phyloP scores from a whole-genome alignment of 2,329 filamentous ascomycete species.

The Westerdykella ornata region DNA sequence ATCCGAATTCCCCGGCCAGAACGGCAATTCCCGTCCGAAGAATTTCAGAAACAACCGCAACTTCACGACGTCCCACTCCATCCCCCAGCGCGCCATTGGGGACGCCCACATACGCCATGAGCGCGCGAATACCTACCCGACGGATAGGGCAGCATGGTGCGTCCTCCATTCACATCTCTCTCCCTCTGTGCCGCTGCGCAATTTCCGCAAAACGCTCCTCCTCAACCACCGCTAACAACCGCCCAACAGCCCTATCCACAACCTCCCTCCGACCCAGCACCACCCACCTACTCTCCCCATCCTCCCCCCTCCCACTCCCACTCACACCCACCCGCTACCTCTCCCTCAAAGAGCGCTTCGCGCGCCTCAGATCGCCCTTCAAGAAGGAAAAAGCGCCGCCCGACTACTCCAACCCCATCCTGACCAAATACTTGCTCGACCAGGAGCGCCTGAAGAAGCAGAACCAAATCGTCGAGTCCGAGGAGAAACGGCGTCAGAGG shows the following conservation, averaged over 20 bases:
- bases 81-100: slow-evolving; percentile 22
- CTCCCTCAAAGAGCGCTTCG: neutral
- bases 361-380: slow-evolving; percentile 3
- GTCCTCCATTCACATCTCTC: slow-evolving; percentile 11
- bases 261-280: slow-evolving; percentile 17
- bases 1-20: neutral
- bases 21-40: slow-evolving; percentile 2
- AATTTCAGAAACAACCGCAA: slow-evolving; percentile 10
- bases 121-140: slow-evolving; percentile 56
- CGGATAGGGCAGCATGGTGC: slow-evolving; percentile 56
- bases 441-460: slow-evolving; percentile 18
- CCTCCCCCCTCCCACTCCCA: slow-evolving; percentile 12
- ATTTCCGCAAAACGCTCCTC: neutral
- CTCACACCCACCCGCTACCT: slow-evolving; percentile 8
- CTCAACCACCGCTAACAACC: neutral
- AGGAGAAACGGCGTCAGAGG: slow-evolving; percentile 15
- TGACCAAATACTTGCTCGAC: slow-evolving; percentile 50
- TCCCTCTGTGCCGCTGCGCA: neutral
- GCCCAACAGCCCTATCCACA: slow-evolving; percentile 3
- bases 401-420: slow-evolving; percentile 49
- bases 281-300: slow-evolving; percentile 7
- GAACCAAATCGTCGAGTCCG: slow-evolving; percentile 8
- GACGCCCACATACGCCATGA: slow-evolving; percentile 49
- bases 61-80: slow-evolving; percentile 10
- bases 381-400: slow-evolving; percentile 4